Evolutionary conservation across 129 eudicot genomes (phyloP).

Genomic region (Gnaphalium uliginosum): DNA sequence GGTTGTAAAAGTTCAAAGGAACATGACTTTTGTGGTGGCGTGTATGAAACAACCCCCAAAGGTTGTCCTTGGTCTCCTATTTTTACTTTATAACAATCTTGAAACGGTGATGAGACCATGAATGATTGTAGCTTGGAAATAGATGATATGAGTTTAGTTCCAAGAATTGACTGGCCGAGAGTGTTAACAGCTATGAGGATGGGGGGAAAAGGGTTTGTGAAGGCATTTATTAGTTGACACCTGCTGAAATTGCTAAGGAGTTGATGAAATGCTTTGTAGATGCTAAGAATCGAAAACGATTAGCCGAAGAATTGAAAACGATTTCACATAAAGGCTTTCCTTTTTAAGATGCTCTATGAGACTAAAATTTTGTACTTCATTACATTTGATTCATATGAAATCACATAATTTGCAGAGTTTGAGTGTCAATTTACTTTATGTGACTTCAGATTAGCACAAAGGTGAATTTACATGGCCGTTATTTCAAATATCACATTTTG

Average conservation of each 20-base stretch:
- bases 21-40: conserved; percentile 72
- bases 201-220: conserved; percentile 54
- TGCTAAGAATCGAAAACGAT: conserved; percentile 53
- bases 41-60: conserved; percentile 53
- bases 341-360: not conserved
- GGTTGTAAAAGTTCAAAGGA: conserved; percentile 68
- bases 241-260: conserved; percentile 39
- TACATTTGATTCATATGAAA: not conserved
- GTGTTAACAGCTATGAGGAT: conserved; percentile 69
- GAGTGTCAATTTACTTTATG: not conserved
- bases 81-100: conserved; percentile 47
- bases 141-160: conserved; percentile 58
- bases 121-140: conserved; percentile 45
- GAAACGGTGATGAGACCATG: conserved; percentile 67
- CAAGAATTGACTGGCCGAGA: conserved; percentile 47
- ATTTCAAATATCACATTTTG: not conserved
- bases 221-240: conserved; percentile 53
- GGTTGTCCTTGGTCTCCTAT: conserved; percentile 48
- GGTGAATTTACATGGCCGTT: not conserved
- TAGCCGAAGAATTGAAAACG: conserved; percentile 51
- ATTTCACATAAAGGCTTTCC: not conserved
- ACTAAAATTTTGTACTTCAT: not conserved
- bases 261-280: conserved; percentile 50
- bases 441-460: not conserved
- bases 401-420: not conserved